Conservation (phyloP, 352 stramenopile species). For the Thalassiosira mediterranea region DNA sequence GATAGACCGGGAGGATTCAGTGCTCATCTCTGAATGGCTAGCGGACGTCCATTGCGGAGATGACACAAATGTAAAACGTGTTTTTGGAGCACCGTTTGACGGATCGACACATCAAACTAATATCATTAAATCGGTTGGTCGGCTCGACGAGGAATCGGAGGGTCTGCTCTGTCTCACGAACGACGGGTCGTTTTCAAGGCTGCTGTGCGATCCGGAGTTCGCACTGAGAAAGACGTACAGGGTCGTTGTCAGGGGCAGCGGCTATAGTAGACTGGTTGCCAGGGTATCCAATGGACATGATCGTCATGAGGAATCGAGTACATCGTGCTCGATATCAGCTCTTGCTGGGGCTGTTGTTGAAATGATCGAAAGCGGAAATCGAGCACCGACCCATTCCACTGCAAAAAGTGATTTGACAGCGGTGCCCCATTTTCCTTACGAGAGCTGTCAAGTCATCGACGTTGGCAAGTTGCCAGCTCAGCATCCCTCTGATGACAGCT, state of each 20-base stretch:
- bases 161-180: constrained; percentile 72
- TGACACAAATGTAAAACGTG: too few relatives aligned
- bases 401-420: constrained; percentile 5
- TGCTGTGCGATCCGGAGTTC: constrained; percentile 46
- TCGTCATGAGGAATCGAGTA: too few relatives aligned
- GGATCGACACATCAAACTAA: too few relatives aligned
- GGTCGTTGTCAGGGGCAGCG: constrained; percentile 24
- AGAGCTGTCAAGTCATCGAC: constrained; percentile 33
- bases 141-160: constrained; percentile 75
- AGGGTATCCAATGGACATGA: too few relatives aligned
- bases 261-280: background rate
- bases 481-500: constrained; percentile 35
- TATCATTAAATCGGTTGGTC: constrained; percentile 64
- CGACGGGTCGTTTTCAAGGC: constrained; percentile 51
- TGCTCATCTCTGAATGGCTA: constrained; percentile 48
- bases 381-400: background rate
- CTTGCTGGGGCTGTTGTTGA: too few relatives aligned
- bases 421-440: constrained; percentile 28
- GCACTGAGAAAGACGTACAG: constrained; percentile 43
- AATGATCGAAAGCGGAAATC: constrained; percentile 24
- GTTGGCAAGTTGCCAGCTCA: constrained; percentile 30
- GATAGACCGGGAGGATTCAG: constrained; percentile 31
- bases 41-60: constrained; percentile 1
- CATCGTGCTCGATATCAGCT: too few relatives aligned
- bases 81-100: too few relatives aligned